Evolutionary conservation across 2,329 filamentous ascomycete species (phyloP).

Genomic region (Drechslera avenae): DNA sequence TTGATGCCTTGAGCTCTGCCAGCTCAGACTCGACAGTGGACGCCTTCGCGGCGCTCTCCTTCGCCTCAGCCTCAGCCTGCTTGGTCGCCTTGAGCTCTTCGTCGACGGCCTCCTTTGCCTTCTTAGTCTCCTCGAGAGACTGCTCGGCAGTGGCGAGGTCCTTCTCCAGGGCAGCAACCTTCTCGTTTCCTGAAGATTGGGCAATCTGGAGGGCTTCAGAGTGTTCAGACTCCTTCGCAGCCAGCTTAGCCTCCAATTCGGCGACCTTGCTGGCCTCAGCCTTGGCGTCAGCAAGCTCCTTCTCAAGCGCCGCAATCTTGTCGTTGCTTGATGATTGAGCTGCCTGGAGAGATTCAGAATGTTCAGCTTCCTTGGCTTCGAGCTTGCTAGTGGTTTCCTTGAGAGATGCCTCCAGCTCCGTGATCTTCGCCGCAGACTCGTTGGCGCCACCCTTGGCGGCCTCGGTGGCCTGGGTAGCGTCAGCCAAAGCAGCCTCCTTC

Average conservation of each 20-base stretch:
- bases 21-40: slow-evolving; percentile 24
- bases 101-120: slow-evolving; percentile 26
- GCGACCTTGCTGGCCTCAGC: slow-evolving; percentile 33
- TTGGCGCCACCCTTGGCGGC: slow-evolving; percentile 18
- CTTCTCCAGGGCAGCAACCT: slow-evolving; percentile 36
- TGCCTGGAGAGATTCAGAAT: slow-evolving; percentile 21
- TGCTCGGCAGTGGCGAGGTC: slow-evolving; percentile 31
- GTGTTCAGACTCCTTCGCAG: slow-evolving; percentile 31
- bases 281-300: slow-evolving; percentile 28
- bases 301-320: slow-evolving; percentile 16
- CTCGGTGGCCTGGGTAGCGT: too few species aligned
- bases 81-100: slow-evolving; percentile 26
- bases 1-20: slow-evolving; percentile 30
- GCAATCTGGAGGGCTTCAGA: slow-evolving; percentile 27
- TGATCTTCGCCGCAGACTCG: slow-evolving; percentile 21
- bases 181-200: slow-evolving; percentile 26
- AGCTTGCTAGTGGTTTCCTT: slow-evolving; percentile 21
- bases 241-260: slow-evolving; percentile 33
- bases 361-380: slow-evolving; percentile 21
- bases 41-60: slow-evolving; percentile 21
- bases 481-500: too few species aligned
- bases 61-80: slow-evolving; percentile 22
- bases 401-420: slow-evolving; percentile 27
- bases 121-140: slow-evolving; percentile 27
- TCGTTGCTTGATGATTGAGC: slow-evolving; percentile 21